Base-by-base conservation (phyloP, 768 basidiomycete genomes). In the Suillus cothurnatus region DNA sequence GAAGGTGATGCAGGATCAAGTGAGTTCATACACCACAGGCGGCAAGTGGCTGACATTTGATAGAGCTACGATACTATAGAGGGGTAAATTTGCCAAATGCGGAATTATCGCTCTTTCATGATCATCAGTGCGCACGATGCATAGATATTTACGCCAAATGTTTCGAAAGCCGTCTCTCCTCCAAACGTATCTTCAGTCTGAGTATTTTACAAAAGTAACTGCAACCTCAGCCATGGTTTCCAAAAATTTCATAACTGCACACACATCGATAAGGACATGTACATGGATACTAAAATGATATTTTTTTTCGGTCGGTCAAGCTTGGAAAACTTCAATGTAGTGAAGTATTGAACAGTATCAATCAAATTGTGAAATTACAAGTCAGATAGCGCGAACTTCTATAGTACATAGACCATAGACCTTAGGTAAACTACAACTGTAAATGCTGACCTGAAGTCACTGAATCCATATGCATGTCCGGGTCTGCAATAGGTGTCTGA, bases 401-500 rank as follows among this genome's bases (percentile, higher is more conserved):
- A 34, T 34, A 8, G 32, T 34, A 34, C 9, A 34, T 34, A 34
- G 32, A 34, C 38, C 38, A 38, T 14, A 38, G 14, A 38, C 11
- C 38, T 3, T 38, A 6, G 38, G 14, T 15, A 38, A 38, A 15
- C 6, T 14, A 5, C 38, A 38, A 15, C 14, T 81, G 81, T 38
- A 81, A 71, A 63, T 81, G 74, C 55, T 83, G 82, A 0, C 77
- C 78, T 21, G 70, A 56, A 21, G 55, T n/a, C n/a, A n/a, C 32
- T 7, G 69, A 70, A 19, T 73, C 66, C 0, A 62, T 61, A 64
- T 75, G 75, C 12, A 72, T 59, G 55, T 82, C 80, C 0, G 61
- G 41, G 50, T 82, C 81, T 0, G 64, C 66, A 52, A 71, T 34
- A 4, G 70, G 65, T 0, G 71, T 66, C 17, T 78, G 70, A 53